Evolutionary conservation across 371 early-diverging fungal species (phyloP).

Genomic region (Mortierella sp.): DNA sequence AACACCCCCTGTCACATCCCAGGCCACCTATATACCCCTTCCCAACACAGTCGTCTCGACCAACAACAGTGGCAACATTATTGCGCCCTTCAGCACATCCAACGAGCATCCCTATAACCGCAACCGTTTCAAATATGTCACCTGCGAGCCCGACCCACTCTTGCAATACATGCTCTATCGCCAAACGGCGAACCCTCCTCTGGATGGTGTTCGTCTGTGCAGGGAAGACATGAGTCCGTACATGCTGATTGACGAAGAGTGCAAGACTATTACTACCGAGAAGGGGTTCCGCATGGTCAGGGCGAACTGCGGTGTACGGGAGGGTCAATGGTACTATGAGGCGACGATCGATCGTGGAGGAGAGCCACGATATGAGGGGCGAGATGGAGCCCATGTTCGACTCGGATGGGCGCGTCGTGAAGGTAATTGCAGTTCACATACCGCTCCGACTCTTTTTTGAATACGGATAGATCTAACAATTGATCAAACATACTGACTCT

Average conservation of each 20-base stretch:
- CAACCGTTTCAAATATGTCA: slow-evolving; percentile 75
- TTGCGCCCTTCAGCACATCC: slow-evolving; percentile 54
- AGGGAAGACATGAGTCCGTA: slow-evolving; percentile 76
- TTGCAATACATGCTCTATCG: slow-evolving; percentile 69
- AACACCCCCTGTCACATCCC: slow-evolving; percentile 24
- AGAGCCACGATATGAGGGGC: slow-evolving; percentile 54
- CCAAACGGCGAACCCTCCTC: slow-evolving; percentile 63
- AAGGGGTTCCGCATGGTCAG: slow-evolving; percentile 80
- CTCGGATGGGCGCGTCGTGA: slow-evolving; percentile 78
- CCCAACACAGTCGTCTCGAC: slow-evolving; percentile 42
- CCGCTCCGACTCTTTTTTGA: not conserved
- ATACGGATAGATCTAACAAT: not conserved
- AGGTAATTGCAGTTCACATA: no score
- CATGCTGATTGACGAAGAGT: slow-evolving; percentile 72
- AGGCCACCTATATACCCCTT: slow-evolving; percentile 52
- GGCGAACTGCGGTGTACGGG: slow-evolving; percentile 75
- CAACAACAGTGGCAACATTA: slow-evolving; percentile 32
- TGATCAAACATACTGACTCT: not conserved
- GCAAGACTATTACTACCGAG: slow-evolving; percentile 72
- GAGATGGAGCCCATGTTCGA: slow-evolving; percentile 74
- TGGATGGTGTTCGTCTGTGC: slow-evolving; percentile 66
- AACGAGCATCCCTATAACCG: slow-evolving; percentile 62
- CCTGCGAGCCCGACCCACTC: slow-evolving; percentile 66
- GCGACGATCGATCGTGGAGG: slow-evolving; percentile 67
- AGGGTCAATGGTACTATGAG: slow-evolving; percentile 81